phyloP scores from a whole-genome alignment of 176 grass and related monocot species.

The Thinopyrum elongatum region DNA sequence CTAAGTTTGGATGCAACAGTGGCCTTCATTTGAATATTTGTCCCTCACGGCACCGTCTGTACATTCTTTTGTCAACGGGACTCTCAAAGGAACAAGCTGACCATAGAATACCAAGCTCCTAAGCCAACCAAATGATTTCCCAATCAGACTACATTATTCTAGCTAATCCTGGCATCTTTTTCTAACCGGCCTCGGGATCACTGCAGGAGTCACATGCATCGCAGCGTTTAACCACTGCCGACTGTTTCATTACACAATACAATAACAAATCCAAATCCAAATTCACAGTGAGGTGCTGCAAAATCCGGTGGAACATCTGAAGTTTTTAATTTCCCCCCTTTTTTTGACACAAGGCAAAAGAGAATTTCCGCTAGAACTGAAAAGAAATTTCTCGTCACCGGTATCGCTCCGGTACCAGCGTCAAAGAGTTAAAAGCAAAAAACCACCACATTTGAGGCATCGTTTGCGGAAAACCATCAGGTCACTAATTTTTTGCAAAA shows the following conservation, averaged over 20 bases:
- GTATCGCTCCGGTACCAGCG: neutral
- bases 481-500: too few relatives aligned
- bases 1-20: conserved; percentile 28
- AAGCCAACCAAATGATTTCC: conserved; percentile 17
- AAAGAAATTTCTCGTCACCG: neutral
- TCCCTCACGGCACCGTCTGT: conserved; percentile 25
- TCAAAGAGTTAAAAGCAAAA: too few relatives aligned
- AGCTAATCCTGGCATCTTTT: conserved; percentile 20
- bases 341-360: too few relatives aligned
- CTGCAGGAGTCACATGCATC: conserved; percentile 41
- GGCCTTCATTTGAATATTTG: conserved; percentile 45
- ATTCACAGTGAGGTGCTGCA: neutral
- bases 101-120: conserved; percentile 31
- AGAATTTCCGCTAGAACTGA: too few relatives aligned
- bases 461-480: too few relatives aligned
- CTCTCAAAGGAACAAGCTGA: conserved; percentile 9
- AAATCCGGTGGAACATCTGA: neutral
- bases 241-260: neutral
- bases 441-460: too few relatives aligned
- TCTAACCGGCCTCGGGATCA: conserved; percentile 44
- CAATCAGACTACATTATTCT: conserved; percentile 31
- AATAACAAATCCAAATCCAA: neutral
- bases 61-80: conserved; percentile 42
- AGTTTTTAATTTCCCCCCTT: neutral
- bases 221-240: conserved; percentile 7